Percentiles rank a stretch among this genome's conserved stretches.
These are phyloP conservation scores for Salicornia ramosissima DNA, from an alignment of 148 eudicot genomes.

Conservation along the genomic window DNA sequence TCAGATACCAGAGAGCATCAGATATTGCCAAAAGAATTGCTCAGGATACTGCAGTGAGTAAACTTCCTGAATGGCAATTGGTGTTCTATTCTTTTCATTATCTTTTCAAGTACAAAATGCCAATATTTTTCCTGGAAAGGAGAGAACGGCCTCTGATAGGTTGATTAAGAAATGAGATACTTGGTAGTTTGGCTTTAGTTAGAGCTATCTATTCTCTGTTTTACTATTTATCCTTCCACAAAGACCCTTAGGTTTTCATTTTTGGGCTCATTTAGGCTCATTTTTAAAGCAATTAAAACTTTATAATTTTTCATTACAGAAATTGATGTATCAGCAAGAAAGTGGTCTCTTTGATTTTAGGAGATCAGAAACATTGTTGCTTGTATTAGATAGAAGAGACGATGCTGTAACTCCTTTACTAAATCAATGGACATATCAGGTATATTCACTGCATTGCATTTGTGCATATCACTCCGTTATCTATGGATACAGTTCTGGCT, in stretches of 20 bases:
- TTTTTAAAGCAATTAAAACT: slow-evolving; percentile 4
- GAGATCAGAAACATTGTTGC: slow-evolving; percentile 73
- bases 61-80: slow-evolving; percentile 9
- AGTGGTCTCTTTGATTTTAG: slow-evolving; percentile 98
- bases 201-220: background rate
- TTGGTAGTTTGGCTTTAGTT: background rate
- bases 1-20: slow-evolving; percentile 86
- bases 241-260: background rate
- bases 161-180: too few species aligned
- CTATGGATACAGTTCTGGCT: slow-evolving; percentile 12
- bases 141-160: too few species aligned
- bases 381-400: slow-evolving; percentile 84
- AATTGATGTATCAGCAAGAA: slow-evolving; percentile 95
- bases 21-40: slow-evolving; percentile 94
- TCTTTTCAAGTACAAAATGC: slow-evolving; percentile 1
- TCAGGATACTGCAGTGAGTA: slow-evolving; percentile 71
- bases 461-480: slow-evolving; percentile 3
- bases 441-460: slow-evolving; percentile 16
- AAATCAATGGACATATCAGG: slow-evolving; percentile 99
- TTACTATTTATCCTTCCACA: background rate
- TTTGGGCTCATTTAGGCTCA: background rate
- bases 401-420: slow-evolving; percentile 96
- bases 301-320: slow-evolving; percentile 39
- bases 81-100: background rate
- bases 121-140: background rate